These are phyloP conservation scores for Penicillium herquei DNA, from an alignment of 495 filamentous ascomycete species.

Conservation along the genomic window DNA sequence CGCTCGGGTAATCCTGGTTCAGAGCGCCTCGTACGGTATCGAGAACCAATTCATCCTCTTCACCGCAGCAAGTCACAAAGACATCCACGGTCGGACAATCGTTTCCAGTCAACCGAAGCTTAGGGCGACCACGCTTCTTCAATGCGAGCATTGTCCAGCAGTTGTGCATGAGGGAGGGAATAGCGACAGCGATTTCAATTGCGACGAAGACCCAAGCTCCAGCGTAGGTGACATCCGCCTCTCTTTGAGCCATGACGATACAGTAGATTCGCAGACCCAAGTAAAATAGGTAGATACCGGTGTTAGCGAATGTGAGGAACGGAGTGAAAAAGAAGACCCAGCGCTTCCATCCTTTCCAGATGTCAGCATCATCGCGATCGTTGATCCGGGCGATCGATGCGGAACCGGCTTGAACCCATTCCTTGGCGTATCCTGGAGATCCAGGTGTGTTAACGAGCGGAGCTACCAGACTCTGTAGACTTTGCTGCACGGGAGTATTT, in stretches of 20 bases:
- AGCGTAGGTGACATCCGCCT: slow-evolving; percentile 19
- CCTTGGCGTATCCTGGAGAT: slow-evolving; percentile 25
- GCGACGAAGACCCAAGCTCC: slow-evolving; percentile 43
- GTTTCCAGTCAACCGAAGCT: slow-evolving; percentile 41
- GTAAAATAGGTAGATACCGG: slow-evolving; percentile 36
- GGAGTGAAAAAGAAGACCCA: slow-evolving; percentile 35
- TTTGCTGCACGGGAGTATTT: slow-evolving; percentile 25
- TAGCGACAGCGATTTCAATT: slow-evolving; percentile 36
- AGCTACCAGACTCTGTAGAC: slow-evolving; percentile 21
- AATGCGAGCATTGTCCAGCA: slow-evolving; percentile 42
- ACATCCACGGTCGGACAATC: slow-evolving; percentile 50
- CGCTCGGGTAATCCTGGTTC: slow-evolving; percentile 48
- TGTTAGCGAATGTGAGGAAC: slow-evolving; percentile 37
- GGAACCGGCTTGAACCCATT: slow-evolving; percentile 30
- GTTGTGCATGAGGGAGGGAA: slow-evolving; percentile 43
- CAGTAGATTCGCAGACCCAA: slow-evolving; percentile 40
- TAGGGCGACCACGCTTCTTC: slow-evolving; percentile 37
- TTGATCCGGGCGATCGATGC: slow-evolving; percentile 32
- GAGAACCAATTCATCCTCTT: slow-evolving; percentile 52
- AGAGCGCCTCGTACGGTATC: slow-evolving; percentile 51
- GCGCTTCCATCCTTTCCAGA: slow-evolving; percentile 43
- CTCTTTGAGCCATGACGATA: slow-evolving; percentile 37
- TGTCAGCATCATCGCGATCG: slow-evolving; percentile 42
- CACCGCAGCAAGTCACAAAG: slow-evolving; percentile 51
- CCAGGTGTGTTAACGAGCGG: slow-evolving; percentile 24